These are phyloP conservation scores for Nemania sp. DNA, from an alignment of 2,329 filamentous ascomycete genomes.

Conservation along the genomic window DNA sequence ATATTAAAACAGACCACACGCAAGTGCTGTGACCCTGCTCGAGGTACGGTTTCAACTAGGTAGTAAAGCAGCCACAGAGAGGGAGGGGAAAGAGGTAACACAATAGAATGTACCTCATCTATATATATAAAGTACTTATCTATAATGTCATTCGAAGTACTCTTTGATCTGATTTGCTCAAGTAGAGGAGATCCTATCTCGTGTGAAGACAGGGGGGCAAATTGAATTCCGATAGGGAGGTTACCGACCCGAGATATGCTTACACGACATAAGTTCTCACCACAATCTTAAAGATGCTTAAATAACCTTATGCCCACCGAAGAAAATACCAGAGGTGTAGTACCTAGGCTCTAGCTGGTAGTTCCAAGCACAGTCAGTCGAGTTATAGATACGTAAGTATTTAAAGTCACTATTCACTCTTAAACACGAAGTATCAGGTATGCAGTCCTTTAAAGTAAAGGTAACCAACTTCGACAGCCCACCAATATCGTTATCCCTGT, in stretches of 20 bases:
- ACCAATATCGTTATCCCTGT: not conserved
- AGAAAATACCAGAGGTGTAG: no score
- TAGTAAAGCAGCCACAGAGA: not conserved
- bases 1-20: not conserved
- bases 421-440: no score
- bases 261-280: not conserved
- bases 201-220: not conserved
- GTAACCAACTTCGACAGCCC: not conserved
- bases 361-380: no score
- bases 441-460: not conserved
- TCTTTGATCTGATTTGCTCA: conserved; percentile 16
- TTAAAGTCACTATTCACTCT: no score
- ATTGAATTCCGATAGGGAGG: conserved; percentile 2
- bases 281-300: not conserved
- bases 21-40: not conserved
- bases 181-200: conserved; percentile 1
- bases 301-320: no score
- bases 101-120: not conserved
- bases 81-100: conserved; percentile 1
- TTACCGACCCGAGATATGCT: not conserved
- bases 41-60: conserved; percentile 5
- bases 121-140: no score
- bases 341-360: no score
- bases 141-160: not conserved
- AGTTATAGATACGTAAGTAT: no score